phyloP scores from a whole-genome alignment of 1,284 basidiomycete genomes.

The Trametes versicolor region DNA sequence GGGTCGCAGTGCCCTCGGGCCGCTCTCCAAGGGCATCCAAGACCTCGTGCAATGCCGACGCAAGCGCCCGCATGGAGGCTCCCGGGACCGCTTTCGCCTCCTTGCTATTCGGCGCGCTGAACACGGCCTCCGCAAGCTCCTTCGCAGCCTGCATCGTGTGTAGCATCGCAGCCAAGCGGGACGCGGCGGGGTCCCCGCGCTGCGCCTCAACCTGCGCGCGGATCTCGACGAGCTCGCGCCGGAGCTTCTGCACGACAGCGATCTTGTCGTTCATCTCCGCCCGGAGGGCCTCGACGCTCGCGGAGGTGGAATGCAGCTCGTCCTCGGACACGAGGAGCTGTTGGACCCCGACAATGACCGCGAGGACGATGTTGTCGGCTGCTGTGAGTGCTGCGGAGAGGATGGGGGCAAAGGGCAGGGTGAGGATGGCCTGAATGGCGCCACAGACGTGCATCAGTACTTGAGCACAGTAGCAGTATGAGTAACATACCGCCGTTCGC shows the following conservation, averaged over 20 bases:
- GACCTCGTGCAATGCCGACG: neutral
- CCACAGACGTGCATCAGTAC: neutral
- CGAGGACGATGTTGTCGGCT: neutral
- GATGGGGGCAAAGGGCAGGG: neutral
- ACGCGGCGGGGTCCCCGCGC: neutral
- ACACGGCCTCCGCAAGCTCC: neutral
- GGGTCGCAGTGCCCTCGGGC: neutral
- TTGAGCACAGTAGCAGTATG: neutral
- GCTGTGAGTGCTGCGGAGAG: constrained; percentile 5
- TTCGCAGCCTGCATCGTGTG: neutral
- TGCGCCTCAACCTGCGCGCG: neutral
- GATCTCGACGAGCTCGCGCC: neutral
- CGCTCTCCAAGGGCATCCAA: neutral
- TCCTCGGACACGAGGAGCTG: neutral
- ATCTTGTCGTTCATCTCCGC: neutral
- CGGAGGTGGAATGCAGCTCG: neutral
- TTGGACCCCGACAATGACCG: neutral
- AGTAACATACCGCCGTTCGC: neutral
- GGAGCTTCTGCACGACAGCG: neutral
- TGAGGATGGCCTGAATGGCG: neutral
- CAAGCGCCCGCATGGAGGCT: neutral
- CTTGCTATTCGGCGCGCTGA: neutral
- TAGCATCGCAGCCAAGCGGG: neutral
- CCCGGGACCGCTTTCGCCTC: neutral
- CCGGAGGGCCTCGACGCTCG: neutral